Conservation (phyloP, 2,329 filamentous ascomycete species). For the Rutstroemia sp. region DNA sequence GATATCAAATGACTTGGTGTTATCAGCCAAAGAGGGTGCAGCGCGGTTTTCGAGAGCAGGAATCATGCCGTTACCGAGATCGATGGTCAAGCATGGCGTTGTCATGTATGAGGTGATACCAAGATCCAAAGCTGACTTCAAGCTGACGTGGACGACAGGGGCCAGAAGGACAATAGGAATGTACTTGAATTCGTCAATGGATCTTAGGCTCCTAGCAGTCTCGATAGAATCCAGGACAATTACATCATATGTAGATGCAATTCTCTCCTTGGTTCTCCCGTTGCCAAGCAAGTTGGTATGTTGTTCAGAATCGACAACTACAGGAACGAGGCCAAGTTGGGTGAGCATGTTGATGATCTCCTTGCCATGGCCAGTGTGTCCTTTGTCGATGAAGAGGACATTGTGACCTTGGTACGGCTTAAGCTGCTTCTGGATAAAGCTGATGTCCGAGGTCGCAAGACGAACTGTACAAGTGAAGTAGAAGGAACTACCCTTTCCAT, state of each 20-base stretch:
- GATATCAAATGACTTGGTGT: slow-evolving; percentile 92
- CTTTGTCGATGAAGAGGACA: slow-evolving; percentile 91
- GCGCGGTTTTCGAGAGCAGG: slow-evolving; percentile 90
- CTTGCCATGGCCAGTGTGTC: slow-evolving; percentile 67
- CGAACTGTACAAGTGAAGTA: slow-evolving; percentile 93
- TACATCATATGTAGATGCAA: slow-evolving; percentile 65
- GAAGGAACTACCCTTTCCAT: slow-evolving; percentile 87
- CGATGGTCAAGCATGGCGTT: slow-evolving; percentile 86
- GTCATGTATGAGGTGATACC: slow-evolving; percentile 99
- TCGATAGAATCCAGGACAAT: slow-evolving; percentile 93
- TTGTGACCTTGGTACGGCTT: slow-evolving; percentile 88
- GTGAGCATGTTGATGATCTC: slow-evolving; percentile 73
- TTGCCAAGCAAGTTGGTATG: slow-evolving; percentile 44
- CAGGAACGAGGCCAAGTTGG: slow-evolving; percentile 70
- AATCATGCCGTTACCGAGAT: slow-evolving; percentile 92
- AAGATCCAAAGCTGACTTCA: slow-evolving; percentile 89
- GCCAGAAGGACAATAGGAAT: slow-evolving; percentile 91
- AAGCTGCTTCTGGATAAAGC: slow-evolving; percentile 73
- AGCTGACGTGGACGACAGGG: slow-evolving; percentile 79
- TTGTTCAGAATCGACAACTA: slow-evolving; percentile 75
- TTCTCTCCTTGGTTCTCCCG: slow-evolving; percentile 41
- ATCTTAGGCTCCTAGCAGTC: slow-evolving; percentile 76
- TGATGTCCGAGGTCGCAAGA: slow-evolving; percentile 71
- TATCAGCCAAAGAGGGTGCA: slow-evolving; percentile 84
- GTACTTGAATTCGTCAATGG: slow-evolving; percentile 94